Evolutionary conservation across 805 yeast genomes (phyloP).

Genomic region (Yamadazyma phyllophila): DNA sequence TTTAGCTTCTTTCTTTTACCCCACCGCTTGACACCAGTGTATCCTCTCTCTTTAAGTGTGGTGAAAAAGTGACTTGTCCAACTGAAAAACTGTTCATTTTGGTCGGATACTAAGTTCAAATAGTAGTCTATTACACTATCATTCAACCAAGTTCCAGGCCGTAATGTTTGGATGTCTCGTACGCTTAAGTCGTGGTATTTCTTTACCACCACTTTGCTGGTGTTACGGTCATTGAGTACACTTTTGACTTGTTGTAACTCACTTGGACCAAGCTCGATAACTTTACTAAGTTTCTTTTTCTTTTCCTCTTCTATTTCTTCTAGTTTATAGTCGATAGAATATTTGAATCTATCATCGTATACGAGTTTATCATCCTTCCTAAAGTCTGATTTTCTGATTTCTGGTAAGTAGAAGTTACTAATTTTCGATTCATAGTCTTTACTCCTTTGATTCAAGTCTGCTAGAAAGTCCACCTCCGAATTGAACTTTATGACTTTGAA

Average conservation of each 20-base stretch:
- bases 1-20: constrained; percentile 30
- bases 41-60: constrained; percentile 68
- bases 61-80: constrained; percentile 91
- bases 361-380: background rate
- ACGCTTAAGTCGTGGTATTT: constrained; percentile 49
- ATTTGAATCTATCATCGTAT: constrained; percentile 4
- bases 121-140: constrained; percentile 88
- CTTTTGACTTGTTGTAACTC: constrained; percentile 13
- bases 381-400: constrained; percentile 3
- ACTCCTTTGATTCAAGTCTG: background rate
- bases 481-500: constrained; percentile 12
- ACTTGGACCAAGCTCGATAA: constrained; percentile 12
- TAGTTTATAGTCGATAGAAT: constrained; percentile 13
- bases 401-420: constrained; percentile 13
- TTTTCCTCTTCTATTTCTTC: constrained; percentile 17
- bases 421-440: constrained; percentile 12
- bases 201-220: constrained; percentile 12
- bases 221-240: constrained; percentile 12
- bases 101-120: constrained; percentile 51
- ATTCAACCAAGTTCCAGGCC: constrained; percentile 79
- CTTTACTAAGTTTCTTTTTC: constrained; percentile 8
- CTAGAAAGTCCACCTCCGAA: constrained; percentile 6
- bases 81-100: constrained; percentile 47
- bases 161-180: constrained; percentile 68
- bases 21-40: constrained; percentile 44